Conservation (phyloP, 2,329 filamentous ascomycete species). For the Colletotrichum tamarilloi region DNA sequence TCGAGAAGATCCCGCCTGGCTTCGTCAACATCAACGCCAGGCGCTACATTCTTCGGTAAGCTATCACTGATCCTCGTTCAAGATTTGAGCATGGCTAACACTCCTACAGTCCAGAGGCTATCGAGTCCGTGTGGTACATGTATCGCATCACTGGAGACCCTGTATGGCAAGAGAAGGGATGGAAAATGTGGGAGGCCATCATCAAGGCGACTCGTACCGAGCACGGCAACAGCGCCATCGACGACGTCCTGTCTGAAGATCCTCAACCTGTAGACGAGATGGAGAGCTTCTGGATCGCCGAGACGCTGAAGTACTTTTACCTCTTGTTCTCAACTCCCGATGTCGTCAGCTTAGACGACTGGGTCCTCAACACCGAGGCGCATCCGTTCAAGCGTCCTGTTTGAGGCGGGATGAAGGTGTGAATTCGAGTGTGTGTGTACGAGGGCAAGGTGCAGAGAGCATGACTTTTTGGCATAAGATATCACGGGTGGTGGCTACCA, state of each 20-base stretch:
- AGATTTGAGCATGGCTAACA: slow-evolving; percentile 36
- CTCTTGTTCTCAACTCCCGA: slow-evolving; percentile 78
- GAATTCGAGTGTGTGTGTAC: not conserved
- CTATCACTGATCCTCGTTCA: slow-evolving; percentile 42
- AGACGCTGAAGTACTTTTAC: slow-evolving; percentile 95
- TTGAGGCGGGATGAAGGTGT: slow-evolving; percentile 29
- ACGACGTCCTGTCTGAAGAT: slow-evolving; percentile 65
- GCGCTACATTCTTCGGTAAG: slow-evolving; percentile 73
- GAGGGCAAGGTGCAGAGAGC: not conserved
- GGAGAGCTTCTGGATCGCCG: slow-evolving; percentile 92
- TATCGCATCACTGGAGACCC: slow-evolving; percentile 88
- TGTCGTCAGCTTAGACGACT: slow-evolving; percentile 75
- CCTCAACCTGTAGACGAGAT: slow-evolving; percentile 69
- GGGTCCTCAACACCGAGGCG: slow-evolving; percentile 74
- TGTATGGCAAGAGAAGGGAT: slow-evolving; percentile 82
- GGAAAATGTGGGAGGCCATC: slow-evolving; percentile 85
- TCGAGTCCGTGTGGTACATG: slow-evolving; percentile 90
- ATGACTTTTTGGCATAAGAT: slow-evolving; percentile 22
- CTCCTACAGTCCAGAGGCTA: slow-evolving; percentile 77
- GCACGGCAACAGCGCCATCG: slow-evolving; percentile 76
- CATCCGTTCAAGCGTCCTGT: slow-evolving; percentile 65
- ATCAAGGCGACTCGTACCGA: slow-evolving; percentile 73
- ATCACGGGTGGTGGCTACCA: slow-evolving; percentile 21
- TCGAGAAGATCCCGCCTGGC: slow-evolving; percentile 60
- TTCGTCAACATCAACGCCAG: slow-evolving; percentile 57